Percentiles rank a stretch among this genome's conserved stretches.
Evolutionary conservation across 1,284 basidiomycete genomes (phyloP).

Genomic region (Phellopilus nigrolimitatus): DNA sequence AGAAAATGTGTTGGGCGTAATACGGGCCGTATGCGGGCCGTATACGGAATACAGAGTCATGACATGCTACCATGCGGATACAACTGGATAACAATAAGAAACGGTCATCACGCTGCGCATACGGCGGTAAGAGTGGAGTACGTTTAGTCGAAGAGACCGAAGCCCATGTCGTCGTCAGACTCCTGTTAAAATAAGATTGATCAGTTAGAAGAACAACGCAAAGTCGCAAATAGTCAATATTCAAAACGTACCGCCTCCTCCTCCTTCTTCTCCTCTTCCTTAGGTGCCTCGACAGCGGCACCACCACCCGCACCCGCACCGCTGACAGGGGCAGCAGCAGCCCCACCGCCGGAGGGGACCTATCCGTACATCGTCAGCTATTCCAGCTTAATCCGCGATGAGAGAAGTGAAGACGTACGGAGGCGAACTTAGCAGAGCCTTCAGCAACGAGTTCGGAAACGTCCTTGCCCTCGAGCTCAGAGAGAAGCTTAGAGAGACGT

Average conservation of each 20-base stretch:
- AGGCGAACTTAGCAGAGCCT: constrained; percentile 90
- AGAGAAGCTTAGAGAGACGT: constrained; percentile 82
- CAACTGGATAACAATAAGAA: constrained; percentile 6
- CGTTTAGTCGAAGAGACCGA: constrained; percentile 89
- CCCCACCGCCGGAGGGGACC: constrained; percentile 81
- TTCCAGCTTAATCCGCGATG: constrained; percentile 30
- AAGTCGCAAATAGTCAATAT: not conserved
- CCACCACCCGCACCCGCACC: constrained; percentile 55
- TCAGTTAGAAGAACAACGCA: too few species aligned
- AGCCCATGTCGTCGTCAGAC: constrained; percentile 89
- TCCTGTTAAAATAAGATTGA: constrained; percentile 54
- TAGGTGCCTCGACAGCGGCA: constrained; percentile 59
- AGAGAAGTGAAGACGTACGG: constrained; percentile 53
- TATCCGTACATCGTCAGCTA: constrained; percentile 27
- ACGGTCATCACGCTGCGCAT: not conserved
- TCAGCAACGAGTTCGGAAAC: constrained; percentile 87
- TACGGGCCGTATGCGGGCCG: not conserved
- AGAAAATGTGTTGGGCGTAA: too few species aligned
- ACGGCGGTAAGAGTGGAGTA: not conserved
- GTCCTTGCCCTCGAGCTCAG: constrained; percentile 92
- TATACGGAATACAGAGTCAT: not conserved
- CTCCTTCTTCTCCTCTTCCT: constrained; percentile 64
- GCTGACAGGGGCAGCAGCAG: constrained; percentile 46
- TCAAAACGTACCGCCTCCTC: constrained; percentile 63
- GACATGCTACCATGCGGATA: not conserved